These are phyloP conservation scores for Colletotrichum horii DNA, from an alignment of 2,329 filamentous ascomycete species.

Conservation along the genomic window DNA sequence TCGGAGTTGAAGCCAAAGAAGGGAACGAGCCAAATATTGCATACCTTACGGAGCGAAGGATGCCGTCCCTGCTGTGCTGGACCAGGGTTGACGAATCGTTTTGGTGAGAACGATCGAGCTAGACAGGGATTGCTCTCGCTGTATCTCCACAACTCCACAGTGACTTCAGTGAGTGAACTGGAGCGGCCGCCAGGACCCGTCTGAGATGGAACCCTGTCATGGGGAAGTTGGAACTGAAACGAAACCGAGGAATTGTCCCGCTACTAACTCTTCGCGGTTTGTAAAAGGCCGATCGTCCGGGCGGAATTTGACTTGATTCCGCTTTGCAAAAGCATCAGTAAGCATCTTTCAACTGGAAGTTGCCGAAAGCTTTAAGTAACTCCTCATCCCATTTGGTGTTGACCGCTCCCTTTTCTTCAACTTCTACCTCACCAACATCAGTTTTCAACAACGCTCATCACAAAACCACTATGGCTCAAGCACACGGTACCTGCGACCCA, in stretches of 20 bases:
- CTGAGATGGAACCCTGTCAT: neutral
- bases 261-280: neutral
- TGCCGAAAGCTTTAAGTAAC: neutral
- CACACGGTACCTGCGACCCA: slow-evolving; percentile 40
- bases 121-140: neutral
- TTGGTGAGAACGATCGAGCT: neutral
- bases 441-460: neutral
- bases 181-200: neutral
- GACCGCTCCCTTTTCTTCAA: neutral
- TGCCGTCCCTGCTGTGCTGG: neutral
- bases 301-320: neutral
- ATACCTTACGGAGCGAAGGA: neutral
- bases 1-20: neutral
- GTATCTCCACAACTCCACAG: neutral
- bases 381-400: neutral
- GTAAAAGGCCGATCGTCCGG: neutral
- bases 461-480: slow-evolving; percentile 18
- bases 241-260: neutral
- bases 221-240: neutral
- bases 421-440: neutral
- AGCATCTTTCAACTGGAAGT: neutral
- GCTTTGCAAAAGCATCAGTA: neutral
- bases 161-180: neutral
- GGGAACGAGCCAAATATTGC: neutral
- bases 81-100: neutral